phyloP scores from a whole-genome alignment of 2,329 filamentous ascomycete genomes.

The Pyricularia pennisetigena region DNA sequence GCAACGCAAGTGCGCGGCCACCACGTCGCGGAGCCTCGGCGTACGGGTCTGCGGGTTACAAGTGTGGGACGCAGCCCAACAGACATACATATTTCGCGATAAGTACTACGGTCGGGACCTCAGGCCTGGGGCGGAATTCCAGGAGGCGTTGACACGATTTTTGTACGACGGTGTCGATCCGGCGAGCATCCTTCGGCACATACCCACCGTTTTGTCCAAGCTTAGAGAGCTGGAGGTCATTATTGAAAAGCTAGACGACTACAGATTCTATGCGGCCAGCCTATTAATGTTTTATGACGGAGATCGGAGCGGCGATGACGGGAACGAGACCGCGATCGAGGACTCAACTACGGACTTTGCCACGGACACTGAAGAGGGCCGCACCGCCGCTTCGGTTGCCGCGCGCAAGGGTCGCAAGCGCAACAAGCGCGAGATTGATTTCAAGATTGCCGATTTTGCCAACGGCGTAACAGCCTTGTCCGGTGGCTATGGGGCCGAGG shows the following conservation, averaged over 20 bases:
- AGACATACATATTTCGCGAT: constrained; percentile 90
- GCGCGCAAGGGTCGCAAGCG: constrained; percentile 30
- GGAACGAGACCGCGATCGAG: constrained; percentile 37
- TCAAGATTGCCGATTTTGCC: constrained; percentile 98
- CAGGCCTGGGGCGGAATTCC: constrained; percentile 81
- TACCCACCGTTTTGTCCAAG: constrained; percentile 79
- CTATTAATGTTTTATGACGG: constrained; percentile 94
- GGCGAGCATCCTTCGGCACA: constrained; percentile 72
- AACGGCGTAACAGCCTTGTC: constrained; percentile 93
- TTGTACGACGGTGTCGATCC: constrained; percentile 83
- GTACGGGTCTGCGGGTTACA: constrained; percentile 94
- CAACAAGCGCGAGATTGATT: constrained; percentile 60
- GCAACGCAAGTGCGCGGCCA: constrained; percentile 82
- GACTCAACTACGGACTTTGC: constrained; percentile 50
- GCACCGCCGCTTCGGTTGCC: constrained; percentile 11
- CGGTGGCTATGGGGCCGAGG: constrained; percentile 32
- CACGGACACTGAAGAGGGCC: constrained; percentile 47
- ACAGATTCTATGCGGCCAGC: constrained; percentile 92
- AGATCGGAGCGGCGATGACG: constrained; percentile 45
- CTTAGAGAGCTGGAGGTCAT: constrained; percentile 75
- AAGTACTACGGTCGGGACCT: constrained; percentile 92
- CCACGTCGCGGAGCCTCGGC: constrained; percentile 83
- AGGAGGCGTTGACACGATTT: constrained; percentile 78
- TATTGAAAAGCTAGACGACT: constrained; percentile 68
- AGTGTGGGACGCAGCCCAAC: constrained; percentile 79